Evolutionary conservation across 169 alveolate genomes (phyloP), one percentile per base, ranked within the genome.

Genomic region (Cryptosporidium ubiquitum): DNA sequence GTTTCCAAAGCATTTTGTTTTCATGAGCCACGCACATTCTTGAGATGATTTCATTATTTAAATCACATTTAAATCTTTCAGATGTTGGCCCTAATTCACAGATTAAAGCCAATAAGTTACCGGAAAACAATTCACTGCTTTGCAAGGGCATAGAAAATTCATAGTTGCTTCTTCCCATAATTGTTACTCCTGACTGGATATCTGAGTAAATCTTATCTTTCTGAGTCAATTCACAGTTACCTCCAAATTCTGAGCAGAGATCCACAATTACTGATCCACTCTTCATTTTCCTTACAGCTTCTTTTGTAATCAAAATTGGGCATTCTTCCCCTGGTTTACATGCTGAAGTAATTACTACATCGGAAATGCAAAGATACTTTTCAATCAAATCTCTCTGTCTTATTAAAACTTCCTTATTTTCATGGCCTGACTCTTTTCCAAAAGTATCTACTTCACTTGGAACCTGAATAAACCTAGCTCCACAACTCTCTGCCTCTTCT

Each of bases 331-430:
- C 95, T 10, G 95, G 95, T 42, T 85, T 91, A 20, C 89, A 49
- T n/a, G 96, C 95, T 29, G 96, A 93, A 2, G 95, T 93, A n/a
- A 94, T 84, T 29, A 94, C 93, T 66, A 94, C 93, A 60, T 94
- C 96, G 23, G 91, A 86, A 52, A 68, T 91, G 68, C 84, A 86
- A 40, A 93, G 86, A 49, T 85, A 68, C 20, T 75, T 84, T 64
- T 52, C 70, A 70, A 92, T 84, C 16, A 93, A 33, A 0, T 73
- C 91, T 85, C 91, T 69, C 70, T 93, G 93, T 16, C 93, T 93
- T 44, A 69, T 84, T 18, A 84, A 84, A 42, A 60, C 61, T 29
- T 92, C 93, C 40, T 84, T 37, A 14, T 71, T 49, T 86, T 74
- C 71, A 64, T 75, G 94, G 40, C 73, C 84, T 29, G 91, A 91